A percentile compares a stretch with the other conserved stretches of the same genome.
These are phyloP conservation scores for Blastocystis sp. DNA, from an alignment of 352 stramenopile genomes.

Conservation along the genomic window DNA sequence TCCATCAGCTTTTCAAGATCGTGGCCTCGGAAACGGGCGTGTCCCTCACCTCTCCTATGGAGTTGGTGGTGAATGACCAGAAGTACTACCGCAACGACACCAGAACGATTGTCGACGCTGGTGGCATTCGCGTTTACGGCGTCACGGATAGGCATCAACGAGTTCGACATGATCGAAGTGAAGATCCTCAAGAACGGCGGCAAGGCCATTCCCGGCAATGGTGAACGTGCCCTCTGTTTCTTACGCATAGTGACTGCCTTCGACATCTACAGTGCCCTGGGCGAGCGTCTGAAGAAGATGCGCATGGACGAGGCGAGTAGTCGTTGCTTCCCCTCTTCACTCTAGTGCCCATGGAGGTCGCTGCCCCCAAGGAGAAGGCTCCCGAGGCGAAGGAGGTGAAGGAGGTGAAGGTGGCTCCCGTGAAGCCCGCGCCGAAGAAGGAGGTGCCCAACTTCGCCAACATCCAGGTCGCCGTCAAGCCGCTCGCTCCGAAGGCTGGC, in stretches of 20 bases:
- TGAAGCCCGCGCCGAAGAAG: not conserved
- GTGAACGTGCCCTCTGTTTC: not conserved
- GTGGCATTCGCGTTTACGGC: not conserved
- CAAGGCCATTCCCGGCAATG: constrained; percentile 38
- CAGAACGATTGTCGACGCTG: constrained; percentile 39
- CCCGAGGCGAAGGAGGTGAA: not conserved
- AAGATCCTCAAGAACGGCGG: constrained; percentile 67
- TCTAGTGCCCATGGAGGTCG: not conserved
- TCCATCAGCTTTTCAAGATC: constrained; percentile 39
- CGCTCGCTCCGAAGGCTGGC: no score
- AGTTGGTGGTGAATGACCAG: constrained; percentile 40
- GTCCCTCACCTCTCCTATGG: constrained; percentile 56
- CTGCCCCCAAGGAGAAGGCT: not conserved
- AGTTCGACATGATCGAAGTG: constrained; percentile 65
- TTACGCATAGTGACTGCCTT: constrained; percentile 57
- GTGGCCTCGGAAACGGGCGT: constrained; percentile 50
- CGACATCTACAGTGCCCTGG: constrained; percentile 43
- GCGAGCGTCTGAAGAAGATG: constrained; percentile 42
- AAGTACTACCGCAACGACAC: constrained; percentile 58
- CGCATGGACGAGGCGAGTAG: not conserved
- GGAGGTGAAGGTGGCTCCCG: not conserved
- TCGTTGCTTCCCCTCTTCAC: not conserved
- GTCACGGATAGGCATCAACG: constrained; percentile 42
- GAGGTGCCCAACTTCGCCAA: no score
- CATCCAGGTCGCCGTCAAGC: no score